A percentile compares a stretch with the other conserved stretches of the same genome.
These are phyloP conservation scores for Trichoderma sp. DNA, from an alignment of 2,329 filamentous ascomycete genomes.

Conservation along the genomic window DNA sequence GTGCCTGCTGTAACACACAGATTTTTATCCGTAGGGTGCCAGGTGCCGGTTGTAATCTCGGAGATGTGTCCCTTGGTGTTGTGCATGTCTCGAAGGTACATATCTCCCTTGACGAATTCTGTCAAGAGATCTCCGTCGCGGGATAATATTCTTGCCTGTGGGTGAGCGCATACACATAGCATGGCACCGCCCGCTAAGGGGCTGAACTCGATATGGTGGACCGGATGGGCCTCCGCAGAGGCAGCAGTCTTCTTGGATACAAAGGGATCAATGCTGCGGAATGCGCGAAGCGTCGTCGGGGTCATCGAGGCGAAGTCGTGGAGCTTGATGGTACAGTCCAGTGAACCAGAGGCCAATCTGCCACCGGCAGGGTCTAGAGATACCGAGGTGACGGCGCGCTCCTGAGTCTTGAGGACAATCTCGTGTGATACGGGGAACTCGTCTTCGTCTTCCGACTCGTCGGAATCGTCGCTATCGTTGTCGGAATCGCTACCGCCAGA, in stretches of 20 bases:
- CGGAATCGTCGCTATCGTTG: constrained; percentile 52
- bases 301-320: constrained; percentile 97
- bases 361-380: constrained; percentile 84
- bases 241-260: constrained; percentile 68
- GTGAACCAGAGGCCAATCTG: constrained; percentile 85
- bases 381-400: constrained; percentile 80
- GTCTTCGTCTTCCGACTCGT: constrained; percentile 72
- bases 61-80: constrained; percentile 97
- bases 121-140: constrained; percentile 84
- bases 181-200: constrained; percentile 77
- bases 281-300: constrained; percentile 88
- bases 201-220: constrained; percentile 87
- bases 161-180: constrained; percentile 83
- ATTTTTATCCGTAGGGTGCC: constrained; percentile 86
- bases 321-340: constrained; percentile 87
- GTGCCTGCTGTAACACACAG: constrained; percentile 88
- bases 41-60: constrained; percentile 84
- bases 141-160: constrained; percentile 86
- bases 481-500: constrained; percentile 45
- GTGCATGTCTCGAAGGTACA: constrained; percentile 97
- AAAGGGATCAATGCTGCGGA: constrained; percentile 88
- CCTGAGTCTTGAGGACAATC: constrained; percentile 88
- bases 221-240: constrained; percentile 79
- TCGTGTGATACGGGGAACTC: constrained; percentile 93
- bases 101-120: constrained; percentile 95